phyloP scores from a whole-genome alignment of 805 yeast genomes.

The Blastobotrys terrestris region DNA sequence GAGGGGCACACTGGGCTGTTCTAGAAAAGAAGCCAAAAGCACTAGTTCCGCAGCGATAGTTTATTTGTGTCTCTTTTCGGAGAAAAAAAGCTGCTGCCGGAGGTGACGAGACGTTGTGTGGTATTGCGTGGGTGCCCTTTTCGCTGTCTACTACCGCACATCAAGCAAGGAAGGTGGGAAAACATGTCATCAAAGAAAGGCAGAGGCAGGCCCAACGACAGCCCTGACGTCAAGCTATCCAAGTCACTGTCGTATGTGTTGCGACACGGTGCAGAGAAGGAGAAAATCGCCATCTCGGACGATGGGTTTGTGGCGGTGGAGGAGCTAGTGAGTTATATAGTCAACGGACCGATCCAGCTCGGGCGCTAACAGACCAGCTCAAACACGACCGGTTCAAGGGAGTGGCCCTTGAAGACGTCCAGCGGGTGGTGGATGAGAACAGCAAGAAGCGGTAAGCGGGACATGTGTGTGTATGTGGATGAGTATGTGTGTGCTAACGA shows the following conservation, averaged over 20 bases:
- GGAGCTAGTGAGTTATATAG: constrained; percentile 38
- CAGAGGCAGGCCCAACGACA: constrained; percentile 6
- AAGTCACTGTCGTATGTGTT: constrained; percentile 69
- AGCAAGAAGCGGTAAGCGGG: constrained; percentile 64
- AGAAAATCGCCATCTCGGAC: constrained; percentile 54
- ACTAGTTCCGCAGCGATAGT: no score
- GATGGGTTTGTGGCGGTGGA: constrained; percentile 60
- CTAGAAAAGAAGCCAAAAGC: no score
- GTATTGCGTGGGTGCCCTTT: no score
- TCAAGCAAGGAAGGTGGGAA: no score
- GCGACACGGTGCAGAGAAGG: constrained; percentile 79
- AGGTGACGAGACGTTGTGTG: no score
- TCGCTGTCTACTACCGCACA: no score
- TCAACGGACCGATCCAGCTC: background rate
- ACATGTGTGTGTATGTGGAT: no score
- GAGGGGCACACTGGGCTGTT: no score
- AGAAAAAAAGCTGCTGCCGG: no score
- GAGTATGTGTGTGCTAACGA: constrained; percentile 34
- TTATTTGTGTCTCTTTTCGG: no score
- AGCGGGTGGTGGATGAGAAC: constrained; percentile 54
- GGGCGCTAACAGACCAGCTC: background rate
- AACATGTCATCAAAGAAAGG: constrained; percentile 4
- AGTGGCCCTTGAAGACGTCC: constrained; percentile 42
- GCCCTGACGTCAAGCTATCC: constrained; percentile 45
- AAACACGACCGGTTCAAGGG: constrained; percentile 1